Base-by-base conservation (phyloP, 345 rosid genomes). In the Eutrema yunnanense region DNA sequence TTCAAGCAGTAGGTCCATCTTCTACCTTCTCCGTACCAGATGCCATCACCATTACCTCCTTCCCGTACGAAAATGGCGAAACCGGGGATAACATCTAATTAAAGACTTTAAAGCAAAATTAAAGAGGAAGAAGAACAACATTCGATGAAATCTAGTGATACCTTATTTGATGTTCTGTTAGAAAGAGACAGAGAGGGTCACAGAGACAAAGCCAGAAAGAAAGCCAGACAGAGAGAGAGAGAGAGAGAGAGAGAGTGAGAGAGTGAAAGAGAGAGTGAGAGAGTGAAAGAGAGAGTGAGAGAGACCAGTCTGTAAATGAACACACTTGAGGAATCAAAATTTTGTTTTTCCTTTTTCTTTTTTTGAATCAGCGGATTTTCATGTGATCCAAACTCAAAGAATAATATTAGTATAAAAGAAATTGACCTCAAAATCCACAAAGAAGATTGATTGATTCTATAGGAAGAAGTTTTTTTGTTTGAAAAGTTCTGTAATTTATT, bases 1-100 rank as follows among this genome's bases (percentile, higher is more conserved):
- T 71, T 85, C 68, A 81, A 88, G 85, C 89, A 79, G 86, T 87
- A 83, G 92, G 94, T 52, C 87, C 92, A 86, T 61, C 86, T 72
- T 58, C 79, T 74, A 78, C 74, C 86, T 69, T 81, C 81, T 78
- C 85, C 83, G 74, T 74, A 84, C 81, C 76, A 81, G 36, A 65
- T 53, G 9, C 69, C 76, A 37, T 67, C 66, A 62, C 65, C 58
- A 54, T 52, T 40, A 26, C 50, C 26, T 75, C 75, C 79, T 37
- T 32, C 43, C 34, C 9, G 71, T 63, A 54, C 49, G 16, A 51
- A 71, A 30, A 51, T 33, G 65, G 69, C 14, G 42, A 69, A 48
- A 41, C 13, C 13, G 9, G 7, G 30, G 2, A 22, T 36, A 47
- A 22, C 22, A 16, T 36, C 19, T 44, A 16, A 47, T 65, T 53